Evolutionary conservation across 768 basidiomycete species (phyloP).

Genomic region (Tricholoma sp.): DNA sequence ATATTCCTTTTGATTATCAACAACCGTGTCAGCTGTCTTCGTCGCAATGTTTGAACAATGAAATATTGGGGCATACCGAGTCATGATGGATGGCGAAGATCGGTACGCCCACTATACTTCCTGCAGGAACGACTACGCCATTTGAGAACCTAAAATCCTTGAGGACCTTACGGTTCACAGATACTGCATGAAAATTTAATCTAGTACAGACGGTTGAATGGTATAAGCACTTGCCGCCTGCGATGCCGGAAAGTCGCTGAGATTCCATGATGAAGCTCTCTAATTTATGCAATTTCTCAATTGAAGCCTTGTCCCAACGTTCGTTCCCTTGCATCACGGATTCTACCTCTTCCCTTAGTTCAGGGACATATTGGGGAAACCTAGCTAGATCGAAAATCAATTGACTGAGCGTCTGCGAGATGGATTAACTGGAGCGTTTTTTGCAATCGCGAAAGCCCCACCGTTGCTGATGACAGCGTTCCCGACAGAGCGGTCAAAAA

Average conservation of each 20-base stretch:
- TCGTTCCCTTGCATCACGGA: too few relatives aligned
- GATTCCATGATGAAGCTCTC: conserved; percentile 42
- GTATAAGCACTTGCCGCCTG: conserved; percentile 14
- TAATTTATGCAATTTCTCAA: conserved; percentile 30
- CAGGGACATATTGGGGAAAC: too few relatives aligned
- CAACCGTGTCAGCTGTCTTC: conserved; percentile 6
- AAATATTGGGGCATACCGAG: conserved; percentile 12
- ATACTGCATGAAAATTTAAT: conserved; percentile 1
- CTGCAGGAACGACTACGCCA: conserved; percentile 33
- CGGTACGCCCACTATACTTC: conserved; percentile 27
- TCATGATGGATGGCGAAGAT: conserved; percentile 24
- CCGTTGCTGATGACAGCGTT: too few relatives aligned
- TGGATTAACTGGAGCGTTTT: too few relatives aligned
- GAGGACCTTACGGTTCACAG: conserved; percentile 25
- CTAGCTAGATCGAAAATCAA: too few relatives aligned
- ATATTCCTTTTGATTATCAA: conserved; percentile 11
- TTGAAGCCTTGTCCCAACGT: not conserved
- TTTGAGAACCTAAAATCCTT: conserved; percentile 40
- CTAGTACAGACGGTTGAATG: not conserved
- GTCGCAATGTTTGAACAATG: not conserved
- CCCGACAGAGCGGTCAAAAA: too few relatives aligned
- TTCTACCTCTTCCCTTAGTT: too few relatives aligned
- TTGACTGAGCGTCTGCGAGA: too few relatives aligned
- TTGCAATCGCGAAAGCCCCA: too few relatives aligned
- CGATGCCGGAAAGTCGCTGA: conserved; percentile 26